Evolutionary conservation across 2,329 filamentous ascomycete species (phyloP).

Genomic region (Fonsecaea multimorphosa): DNA sequence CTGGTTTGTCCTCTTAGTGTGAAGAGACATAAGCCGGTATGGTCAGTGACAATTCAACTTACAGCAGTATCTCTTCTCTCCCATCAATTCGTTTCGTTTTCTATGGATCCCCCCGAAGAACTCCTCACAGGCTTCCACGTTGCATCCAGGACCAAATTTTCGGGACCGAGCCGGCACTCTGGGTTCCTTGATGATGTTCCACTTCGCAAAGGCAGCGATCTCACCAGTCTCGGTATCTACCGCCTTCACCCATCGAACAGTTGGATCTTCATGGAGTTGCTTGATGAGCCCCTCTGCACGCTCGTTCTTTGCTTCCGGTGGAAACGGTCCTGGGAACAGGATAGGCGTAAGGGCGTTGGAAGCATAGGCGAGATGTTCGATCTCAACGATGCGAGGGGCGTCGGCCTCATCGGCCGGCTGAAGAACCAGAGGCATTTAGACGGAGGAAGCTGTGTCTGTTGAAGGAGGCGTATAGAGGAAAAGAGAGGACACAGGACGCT

Average conservation of each 20-base stretch:
- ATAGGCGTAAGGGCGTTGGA: conserved; percentile 34
- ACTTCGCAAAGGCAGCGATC: conserved; percentile 57
- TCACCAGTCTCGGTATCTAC: conserved; percentile 53
- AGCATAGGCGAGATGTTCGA: conserved; percentile 33
- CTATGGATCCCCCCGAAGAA: conserved; percentile 56
- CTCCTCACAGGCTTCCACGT: conserved; percentile 52
- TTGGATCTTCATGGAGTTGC: conserved; percentile 43
- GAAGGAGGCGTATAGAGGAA: neutral
- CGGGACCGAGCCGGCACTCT: conserved; percentile 31
- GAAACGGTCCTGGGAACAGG: conserved; percentile 40
- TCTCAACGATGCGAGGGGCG: conserved; percentile 24
- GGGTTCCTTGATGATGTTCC: conserved; percentile 48
- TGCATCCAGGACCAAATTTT: conserved; percentile 50
- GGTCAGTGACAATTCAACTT: conserved; percentile 33
- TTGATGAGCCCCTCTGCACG: conserved; percentile 51
- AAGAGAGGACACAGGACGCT: neutral
- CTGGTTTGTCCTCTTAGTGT: conserved; percentile 47
- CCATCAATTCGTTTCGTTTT: conserved; percentile 52
- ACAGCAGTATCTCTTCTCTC: conserved; percentile 52
- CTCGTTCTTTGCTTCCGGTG: conserved; percentile 42
- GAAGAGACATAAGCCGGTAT: neutral
- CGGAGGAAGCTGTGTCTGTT: neutral
- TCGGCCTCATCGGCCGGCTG: conserved; percentile 28
- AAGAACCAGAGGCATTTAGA: conserved; percentile 30
- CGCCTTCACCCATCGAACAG: conserved; percentile 57